A percentile compares a stretch with the other conserved stretches of the same genome.
Conservation (phyloP, 108 stramenopile species). For the Fragilaria crotonensis region DNA sequence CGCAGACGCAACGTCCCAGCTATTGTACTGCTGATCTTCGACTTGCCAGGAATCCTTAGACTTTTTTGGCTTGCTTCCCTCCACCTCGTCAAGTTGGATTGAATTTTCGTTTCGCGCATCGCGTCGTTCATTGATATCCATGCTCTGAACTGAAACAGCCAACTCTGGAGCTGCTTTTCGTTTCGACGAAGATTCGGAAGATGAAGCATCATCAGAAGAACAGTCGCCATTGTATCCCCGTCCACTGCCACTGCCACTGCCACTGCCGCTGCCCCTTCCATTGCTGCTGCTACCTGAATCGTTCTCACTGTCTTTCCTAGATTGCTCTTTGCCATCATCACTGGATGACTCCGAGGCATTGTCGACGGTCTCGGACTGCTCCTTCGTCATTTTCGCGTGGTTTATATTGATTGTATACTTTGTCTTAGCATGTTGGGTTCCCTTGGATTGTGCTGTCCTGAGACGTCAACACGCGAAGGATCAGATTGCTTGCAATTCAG, state of each 20-base stretch:
- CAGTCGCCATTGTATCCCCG: conserved; percentile 28
- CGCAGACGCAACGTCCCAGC: neutral
- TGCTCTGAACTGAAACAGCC: neutral
- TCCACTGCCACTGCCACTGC: conserved; percentile 9
- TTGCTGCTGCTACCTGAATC: no score
- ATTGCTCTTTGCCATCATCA: no score
- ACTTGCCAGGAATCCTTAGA: neutral
- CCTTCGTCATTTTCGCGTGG: no score
- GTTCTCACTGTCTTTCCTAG: no score
- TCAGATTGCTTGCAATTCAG: no score
- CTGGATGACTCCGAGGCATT: no score
- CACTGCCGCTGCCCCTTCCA: no score
- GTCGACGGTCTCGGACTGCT: no score
- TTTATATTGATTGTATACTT: no score
- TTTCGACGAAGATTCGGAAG: neutral
- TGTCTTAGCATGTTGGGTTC: no score
- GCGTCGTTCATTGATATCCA: conserved; percentile 1
- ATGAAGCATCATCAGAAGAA: conserved; percentile 30
- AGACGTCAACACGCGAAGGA: no score
- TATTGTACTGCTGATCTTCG: neutral
- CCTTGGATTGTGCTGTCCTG: no score
- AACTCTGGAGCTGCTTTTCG: conserved; percentile 6
- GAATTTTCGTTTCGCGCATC: neutral
- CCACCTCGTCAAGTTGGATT: neutral
- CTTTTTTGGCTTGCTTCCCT: neutral